Percentiles rank a stretch among this genome's conserved stretches.
phyloP scores from a whole-genome alignment of 2,329 filamentous ascomycete species.

The Trichothecium roseum region DNA sequence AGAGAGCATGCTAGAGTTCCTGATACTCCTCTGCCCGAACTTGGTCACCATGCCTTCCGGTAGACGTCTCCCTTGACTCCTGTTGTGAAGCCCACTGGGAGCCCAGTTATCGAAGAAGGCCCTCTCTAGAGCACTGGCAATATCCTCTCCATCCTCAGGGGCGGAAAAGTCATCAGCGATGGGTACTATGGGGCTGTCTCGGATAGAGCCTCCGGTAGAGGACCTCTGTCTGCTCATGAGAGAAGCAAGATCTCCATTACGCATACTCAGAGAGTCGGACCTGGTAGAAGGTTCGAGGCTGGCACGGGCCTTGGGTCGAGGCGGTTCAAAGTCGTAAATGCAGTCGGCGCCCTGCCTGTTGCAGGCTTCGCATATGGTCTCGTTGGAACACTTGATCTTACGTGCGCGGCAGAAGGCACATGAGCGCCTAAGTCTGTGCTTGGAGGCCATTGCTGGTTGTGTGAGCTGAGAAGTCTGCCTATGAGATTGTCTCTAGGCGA shows the following conservation, averaged over 20 bases:
- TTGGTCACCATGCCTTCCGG: constrained; percentile 9
- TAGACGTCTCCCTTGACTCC: constrained; percentile 3
- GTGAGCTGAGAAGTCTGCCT: neutral
- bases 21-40: constrained; percentile 9
- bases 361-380: constrained; percentile 25
- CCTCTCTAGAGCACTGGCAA: constrained; percentile 18
- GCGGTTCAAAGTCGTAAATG: constrained; percentile 25
- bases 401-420: constrained; percentile 26
- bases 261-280: constrained; percentile 3
- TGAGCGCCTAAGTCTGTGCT: constrained; percentile 21
- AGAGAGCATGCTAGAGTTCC: constrained; percentile 15
- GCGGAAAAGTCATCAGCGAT: constrained; percentile 11
- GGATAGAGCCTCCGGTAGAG: constrained; percentile 13
- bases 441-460: constrained; percentile 13
- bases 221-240: constrained; percentile 12
- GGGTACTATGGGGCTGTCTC: constrained; percentile 12
- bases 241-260: neutral
- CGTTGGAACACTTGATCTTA: constrained; percentile 27
- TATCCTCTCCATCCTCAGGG: constrained; percentile 12
- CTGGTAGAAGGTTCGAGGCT: constrained; percentile 15
- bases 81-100: constrained; percentile 3
- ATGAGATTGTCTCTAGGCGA: neutral
- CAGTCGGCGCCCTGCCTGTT: constrained; percentile 24
- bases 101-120: constrained; percentile 18
- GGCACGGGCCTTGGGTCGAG: constrained; percentile 17